Conservation (phyloP, 2,329 filamentous ascomycete species). For the Fusarium sp. region DNA sequence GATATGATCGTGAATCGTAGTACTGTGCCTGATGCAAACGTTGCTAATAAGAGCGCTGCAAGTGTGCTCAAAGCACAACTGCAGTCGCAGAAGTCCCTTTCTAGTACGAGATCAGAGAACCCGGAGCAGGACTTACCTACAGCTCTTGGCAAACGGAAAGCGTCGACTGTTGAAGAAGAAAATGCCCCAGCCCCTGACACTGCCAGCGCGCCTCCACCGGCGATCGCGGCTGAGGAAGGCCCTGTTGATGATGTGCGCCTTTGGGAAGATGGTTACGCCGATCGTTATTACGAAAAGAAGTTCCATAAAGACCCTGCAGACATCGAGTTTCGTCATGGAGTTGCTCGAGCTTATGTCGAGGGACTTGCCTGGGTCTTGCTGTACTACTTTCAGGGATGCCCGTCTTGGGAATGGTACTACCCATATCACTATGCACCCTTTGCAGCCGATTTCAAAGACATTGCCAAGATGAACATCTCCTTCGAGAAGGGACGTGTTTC, state of each 20-base stretch:
- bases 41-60: conserved; percentile 94
- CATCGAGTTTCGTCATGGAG: conserved; percentile 85
- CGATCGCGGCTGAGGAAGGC: conserved; percentile 67
- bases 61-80: conserved; percentile 86
- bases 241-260: conserved; percentile 85
- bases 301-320: conserved; percentile 87
- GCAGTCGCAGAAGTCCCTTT: conserved; percentile 56
- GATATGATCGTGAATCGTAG: conserved; percentile 86
- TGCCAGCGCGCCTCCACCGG: conserved; percentile 57
- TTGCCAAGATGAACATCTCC: conserved; percentile 79
- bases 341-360: conserved; percentile 92
- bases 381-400: conserved; percentile 98
- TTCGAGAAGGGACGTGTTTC: conserved; percentile 90
- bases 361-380: conserved; percentile 94
- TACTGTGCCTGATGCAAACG: conserved; percentile 73
- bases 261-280: conserved; percentile 95
- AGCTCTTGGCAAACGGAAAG: conserved; percentile 80
- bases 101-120: conserved; percentile 29
- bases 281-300: conserved; percentile 97
- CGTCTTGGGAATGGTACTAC: conserved; percentile 99
- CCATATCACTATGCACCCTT: conserved; percentile 99
- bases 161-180: conserved; percentile 72
- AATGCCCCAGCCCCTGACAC: conserved; percentile 70
- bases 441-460: conserved; percentile 89
- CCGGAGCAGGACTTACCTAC: conserved; percentile 58